Conservation (phyloP, 257 asterid species). For the Solanum ahanhuiri region DNA sequence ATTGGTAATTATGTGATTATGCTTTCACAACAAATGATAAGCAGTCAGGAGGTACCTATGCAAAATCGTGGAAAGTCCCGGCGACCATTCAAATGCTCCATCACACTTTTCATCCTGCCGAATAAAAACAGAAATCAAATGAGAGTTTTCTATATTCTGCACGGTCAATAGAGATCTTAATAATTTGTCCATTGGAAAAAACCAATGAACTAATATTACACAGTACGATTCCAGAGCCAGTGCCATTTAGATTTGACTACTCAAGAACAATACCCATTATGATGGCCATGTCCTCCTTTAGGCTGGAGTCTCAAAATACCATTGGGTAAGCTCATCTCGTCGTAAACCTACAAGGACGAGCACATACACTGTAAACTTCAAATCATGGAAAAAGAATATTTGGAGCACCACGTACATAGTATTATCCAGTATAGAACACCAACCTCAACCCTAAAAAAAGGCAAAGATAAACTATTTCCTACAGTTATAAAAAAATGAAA, state of each 20-base stretch:
- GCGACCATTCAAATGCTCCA: conserved; percentile 79
- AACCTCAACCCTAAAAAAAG: background rate
- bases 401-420: background rate
- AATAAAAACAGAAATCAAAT: background rate
- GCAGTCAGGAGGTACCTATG: conserved; percentile 42
- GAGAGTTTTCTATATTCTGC: background rate
- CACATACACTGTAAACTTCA: background rate
- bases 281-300: conserved; percentile 96
- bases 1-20: background rate
- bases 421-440: background rate
- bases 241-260: background rate
- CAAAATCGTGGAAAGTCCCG: conserved; percentile 88
- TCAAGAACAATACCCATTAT: conserved; percentile 64
- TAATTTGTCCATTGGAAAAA: background rate
- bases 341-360: conserved; percentile 49
- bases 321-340: conserved; percentile 94
- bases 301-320: conserved; percentile 93
- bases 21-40: background rate
- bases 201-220: background rate
- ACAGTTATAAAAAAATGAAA: background rate
- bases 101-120: conserved; percentile 81
- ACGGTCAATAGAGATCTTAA: background rate
- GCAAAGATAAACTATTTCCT: background rate
- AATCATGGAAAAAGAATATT: background rate
- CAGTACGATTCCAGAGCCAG: background rate